Evolutionary conservation across 2,329 filamentous ascomycete genomes (phyloP), one percentile per base, ranked within the genome.

Genomic region (Coniochaeta prunicola): DNA sequence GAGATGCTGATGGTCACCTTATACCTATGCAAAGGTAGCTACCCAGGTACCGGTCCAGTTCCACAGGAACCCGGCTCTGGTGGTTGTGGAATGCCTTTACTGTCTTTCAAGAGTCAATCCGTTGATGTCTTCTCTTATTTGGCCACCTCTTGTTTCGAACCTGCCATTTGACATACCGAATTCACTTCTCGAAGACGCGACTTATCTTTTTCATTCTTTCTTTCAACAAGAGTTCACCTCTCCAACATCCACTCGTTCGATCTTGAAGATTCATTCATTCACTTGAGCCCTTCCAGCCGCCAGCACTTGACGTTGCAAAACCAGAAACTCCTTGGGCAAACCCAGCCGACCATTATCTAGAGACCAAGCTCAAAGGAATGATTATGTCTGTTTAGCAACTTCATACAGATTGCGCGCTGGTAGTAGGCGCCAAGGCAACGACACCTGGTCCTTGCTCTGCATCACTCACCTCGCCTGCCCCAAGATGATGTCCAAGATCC

Each of bases 401-500:
- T n/a, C 2, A 26, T 3, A 50, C 10, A 28, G 13, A 2, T 4
- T 26, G 17, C 13, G 45, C 26, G 24, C 45, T 2, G 45, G 24
- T 45, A 45, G n/a, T 19, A 45, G 24, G 3, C 13, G 19, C 40
- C 40, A 24, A 45, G 40, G 40, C 40, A 45, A 24, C 40, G 6
- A 24, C 13, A 7, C 40, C 17, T 24, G 40, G 8, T 5, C 10
- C n/a, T 45, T 24, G n/a, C 17, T 45, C 19, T 24, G 21, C n/a
- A 4, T 38, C 19, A 24, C 12, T 24, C 17, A 9, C 40, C 12
- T 24, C 15, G 4, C 4, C 21, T 5, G n/a, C n/a, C 19, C 19
- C 45, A 50, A 50, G 45, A 55, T 55, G 53, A 33, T 55, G 30
- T 36, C 53, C 8, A 55, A 55, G 17, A 15, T 55, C 53, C 30